A percentile compares a stretch with the other conserved stretches of the same genome.
phyloP scores from a whole-genome alignment of 768 basidiomycete species.

The Clitopilus hobsonii region DNA sequence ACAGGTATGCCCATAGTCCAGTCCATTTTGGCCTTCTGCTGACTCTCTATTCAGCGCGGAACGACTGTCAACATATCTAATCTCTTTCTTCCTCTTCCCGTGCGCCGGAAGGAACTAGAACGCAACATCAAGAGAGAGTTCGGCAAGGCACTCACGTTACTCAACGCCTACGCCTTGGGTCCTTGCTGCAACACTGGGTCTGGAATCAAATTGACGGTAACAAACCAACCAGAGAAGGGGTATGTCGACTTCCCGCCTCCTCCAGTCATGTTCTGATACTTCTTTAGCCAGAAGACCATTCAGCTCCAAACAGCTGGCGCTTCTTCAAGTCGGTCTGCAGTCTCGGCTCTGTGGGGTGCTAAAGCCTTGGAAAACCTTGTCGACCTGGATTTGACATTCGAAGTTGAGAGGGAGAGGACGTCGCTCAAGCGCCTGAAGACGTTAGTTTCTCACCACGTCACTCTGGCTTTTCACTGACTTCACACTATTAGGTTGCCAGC shows the following conservation, averaged over 20 bases:
- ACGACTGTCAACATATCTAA: conserved; percentile 73
- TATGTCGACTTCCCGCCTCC: conserved; percentile 28
- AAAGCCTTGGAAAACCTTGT: conserved; percentile 74
- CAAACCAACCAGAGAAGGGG: conserved; percentile 68
- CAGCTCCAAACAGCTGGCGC: conserved; percentile 74
- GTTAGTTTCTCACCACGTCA: conserved; percentile 10
- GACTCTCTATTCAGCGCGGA: conserved; percentile 64
- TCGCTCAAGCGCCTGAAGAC: conserved; percentile 31
- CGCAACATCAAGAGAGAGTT: conserved; percentile 88
- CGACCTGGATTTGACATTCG: conserved; percentile 66
- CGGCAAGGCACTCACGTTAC: conserved; percentile 72
- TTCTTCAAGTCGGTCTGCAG: conserved; percentile 54
- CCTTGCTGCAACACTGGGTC: conserved; percentile 66
- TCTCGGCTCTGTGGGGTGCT: conserved; percentile 79
- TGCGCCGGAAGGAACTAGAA: conserved; percentile 88
- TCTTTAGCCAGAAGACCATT: conserved; percentile 50
- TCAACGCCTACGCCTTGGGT: conserved; percentile 87
- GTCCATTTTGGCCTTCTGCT: too few species aligned
- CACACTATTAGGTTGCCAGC: conserved; percentile 3
- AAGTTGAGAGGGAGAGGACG: conserved; percentile 62
- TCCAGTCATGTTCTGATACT: not conserved
- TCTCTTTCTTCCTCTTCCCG: conserved; percentile 80
- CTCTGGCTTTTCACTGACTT: not conserved
- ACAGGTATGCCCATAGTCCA: conserved; percentile 70
- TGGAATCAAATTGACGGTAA: conserved; percentile 72